These are phyloP conservation scores for Geranium incanum DNA, from an alignment of 441 rosid species.

Conservation along the genomic window DNA sequence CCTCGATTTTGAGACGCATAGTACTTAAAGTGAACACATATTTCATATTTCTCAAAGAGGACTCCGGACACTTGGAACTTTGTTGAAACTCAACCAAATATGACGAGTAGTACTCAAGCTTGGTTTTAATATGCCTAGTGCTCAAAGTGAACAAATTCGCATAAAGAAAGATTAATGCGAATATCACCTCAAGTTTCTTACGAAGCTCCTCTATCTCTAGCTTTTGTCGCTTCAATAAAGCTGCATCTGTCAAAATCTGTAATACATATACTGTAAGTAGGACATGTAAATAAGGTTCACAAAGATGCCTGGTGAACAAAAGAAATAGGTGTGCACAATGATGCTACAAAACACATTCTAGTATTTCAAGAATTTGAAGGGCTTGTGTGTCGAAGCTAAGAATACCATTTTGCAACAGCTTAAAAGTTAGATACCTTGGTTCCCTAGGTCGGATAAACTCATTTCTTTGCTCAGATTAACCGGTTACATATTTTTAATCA, in stretches of 20 bases:
- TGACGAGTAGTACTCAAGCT: too few species aligned
- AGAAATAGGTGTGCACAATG: neutral
- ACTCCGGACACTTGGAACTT: too few species aligned
- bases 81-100: too few species aligned
- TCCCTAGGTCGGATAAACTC: neutral
- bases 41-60: too few species aligned
- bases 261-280: slow-evolving; percentile 13
- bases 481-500: neutral
- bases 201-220: slow-evolving; percentile 86
- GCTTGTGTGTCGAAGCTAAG: neutral
- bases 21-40: too few species aligned
- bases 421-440: neutral
- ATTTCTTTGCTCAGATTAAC: neutral
- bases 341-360: neutral
- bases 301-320: neutral
- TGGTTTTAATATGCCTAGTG: too few species aligned
- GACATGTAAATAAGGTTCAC: neutral
- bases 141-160: neutral
- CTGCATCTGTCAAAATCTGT: slow-evolving; percentile 88
- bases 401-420: neutral
- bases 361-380: neutral
- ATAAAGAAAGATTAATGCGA: neutral
- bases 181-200: slow-evolving; percentile 67
- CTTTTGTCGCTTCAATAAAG: slow-evolving; percentile 81
- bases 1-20: too few species aligned